phyloP scores from a whole-genome alignment of 805 yeast genomes.

The Kregervanrija pseudodelftensis region DNA sequence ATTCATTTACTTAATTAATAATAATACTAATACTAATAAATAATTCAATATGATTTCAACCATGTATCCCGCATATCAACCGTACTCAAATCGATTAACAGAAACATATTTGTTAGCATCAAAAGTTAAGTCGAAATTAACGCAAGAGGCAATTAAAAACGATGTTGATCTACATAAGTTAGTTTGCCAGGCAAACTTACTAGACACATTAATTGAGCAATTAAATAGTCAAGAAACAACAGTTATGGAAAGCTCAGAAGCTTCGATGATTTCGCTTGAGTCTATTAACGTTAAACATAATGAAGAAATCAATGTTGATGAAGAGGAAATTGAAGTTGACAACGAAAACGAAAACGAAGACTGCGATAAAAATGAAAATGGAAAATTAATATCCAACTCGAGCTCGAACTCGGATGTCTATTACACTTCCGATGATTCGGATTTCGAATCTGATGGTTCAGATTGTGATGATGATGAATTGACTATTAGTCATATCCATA shows the following conservation, averaged over 20 bases:
- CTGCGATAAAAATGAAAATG: constrained; percentile 8
- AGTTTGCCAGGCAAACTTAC: constrained; percentile 65
- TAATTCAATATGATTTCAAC: too few species aligned
- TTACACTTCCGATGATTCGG: constrained; percentile 23
- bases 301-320: constrained; percentile 1
- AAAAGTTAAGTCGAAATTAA: constrained; percentile 55
- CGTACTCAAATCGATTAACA: constrained; percentile 16
- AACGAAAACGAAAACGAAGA: constrained; percentile 6
- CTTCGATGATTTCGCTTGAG: constrained; percentile 16
- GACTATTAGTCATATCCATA: background rate
- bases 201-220: constrained; percentile 56
- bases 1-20: too few species aligned
- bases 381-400: background rate
- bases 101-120: constrained; percentile 58
- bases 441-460: constrained; percentile 24
- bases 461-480: constrained; percentile 18
- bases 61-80: too few species aligned
- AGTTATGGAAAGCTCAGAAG: constrained; percentile 11
- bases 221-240: constrained; percentile 28
- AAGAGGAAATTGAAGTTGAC: constrained; percentile 2
- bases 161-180: constrained; percentile 51
- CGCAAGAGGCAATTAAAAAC: constrained; percentile 51
- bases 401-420: constrained; percentile 3
- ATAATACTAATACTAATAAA: too few species aligned
- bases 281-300: constrained; percentile 5